Conservation (phyloP, 805 yeast genomes). For the Candida incommunis region DNA sequence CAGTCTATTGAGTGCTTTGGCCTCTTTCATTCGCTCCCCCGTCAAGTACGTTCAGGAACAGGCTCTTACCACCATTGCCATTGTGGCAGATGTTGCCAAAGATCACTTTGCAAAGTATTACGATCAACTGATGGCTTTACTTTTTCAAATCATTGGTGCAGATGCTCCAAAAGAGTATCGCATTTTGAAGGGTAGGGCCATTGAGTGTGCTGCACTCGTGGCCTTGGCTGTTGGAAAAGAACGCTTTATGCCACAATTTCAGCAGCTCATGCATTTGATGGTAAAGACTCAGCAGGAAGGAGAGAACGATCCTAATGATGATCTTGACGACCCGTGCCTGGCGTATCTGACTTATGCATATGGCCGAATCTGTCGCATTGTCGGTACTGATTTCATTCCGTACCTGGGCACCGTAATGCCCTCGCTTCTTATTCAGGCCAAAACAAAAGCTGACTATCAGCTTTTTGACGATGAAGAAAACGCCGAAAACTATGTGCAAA, state of each 20-base stretch:
- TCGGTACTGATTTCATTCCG: slow-evolving; percentile 78
- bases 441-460: slow-evolving; percentile 78
- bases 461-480: slow-evolving; percentile 81
- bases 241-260: slow-evolving; percentile 62
- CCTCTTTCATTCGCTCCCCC: slow-evolving; percentile 68
- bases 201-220: slow-evolving; percentile 89
- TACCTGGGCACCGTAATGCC: slow-evolving; percentile 76
- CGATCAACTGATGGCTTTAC: slow-evolving; percentile 84
- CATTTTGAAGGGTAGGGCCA: slow-evolving; percentile 77
- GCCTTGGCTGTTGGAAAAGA: slow-evolving; percentile 93
- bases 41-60: slow-evolving; percentile 94
- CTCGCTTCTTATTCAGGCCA: slow-evolving; percentile 74
- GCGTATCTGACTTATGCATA: slow-evolving; percentile 87
- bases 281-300: slow-evolving; percentile 46
- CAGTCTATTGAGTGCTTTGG: slow-evolving; percentile 54
- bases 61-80: slow-evolving; percentile 90
- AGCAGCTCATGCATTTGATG: slow-evolving; percentile 57
- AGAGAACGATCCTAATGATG: slow-evolving; percentile 42
- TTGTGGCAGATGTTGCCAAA: slow-evolving; percentile 94
- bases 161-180: slow-evolving; percentile 71
- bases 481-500: slow-evolving; percentile 65
- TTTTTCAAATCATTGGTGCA: slow-evolving; percentile 62
- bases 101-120: slow-evolving; percentile 78
- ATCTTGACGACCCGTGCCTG: slow-evolving; percentile 76
- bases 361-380: slow-evolving; percentile 81